Conservation (phyloP, 352 stramenopile species). For the Phytophthora rubi region DNA sequence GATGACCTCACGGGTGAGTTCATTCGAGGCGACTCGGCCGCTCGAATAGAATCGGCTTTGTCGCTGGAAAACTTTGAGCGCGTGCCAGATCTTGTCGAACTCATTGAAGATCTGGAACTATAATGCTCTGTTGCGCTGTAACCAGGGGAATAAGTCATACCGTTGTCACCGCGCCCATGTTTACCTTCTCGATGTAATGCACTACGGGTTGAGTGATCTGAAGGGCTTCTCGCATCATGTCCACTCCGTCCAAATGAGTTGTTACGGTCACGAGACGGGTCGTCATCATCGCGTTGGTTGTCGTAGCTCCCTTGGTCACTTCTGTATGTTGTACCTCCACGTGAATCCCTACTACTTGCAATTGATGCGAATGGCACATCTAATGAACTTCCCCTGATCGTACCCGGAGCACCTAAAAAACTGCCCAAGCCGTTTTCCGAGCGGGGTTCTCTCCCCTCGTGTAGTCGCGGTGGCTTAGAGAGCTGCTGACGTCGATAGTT, state of each 20-base stretch:
- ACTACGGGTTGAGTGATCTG: neutral
- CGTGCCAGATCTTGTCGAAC: neutral
- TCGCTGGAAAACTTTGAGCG: neutral
- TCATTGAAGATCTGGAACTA: neutral
- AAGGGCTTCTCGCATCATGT: neutral
- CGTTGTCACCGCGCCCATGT: neutral
- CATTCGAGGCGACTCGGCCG: conserved; percentile 11
- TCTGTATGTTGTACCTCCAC: neutral
- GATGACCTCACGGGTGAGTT: neutral
- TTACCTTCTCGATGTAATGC: neutral
- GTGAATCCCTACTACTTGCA: neutral
- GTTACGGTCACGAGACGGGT: neutral
- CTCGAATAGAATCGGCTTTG: conserved; percentile 27
- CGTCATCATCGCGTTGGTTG: conserved; percentile 22
- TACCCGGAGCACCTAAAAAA: conserved; percentile 12
- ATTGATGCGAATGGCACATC: conserved; percentile 11
- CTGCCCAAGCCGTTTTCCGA: conserved; percentile 5
- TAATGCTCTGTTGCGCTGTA: neutral
- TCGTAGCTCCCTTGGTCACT: conserved; percentile 16
- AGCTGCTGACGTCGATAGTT: too few species aligned
- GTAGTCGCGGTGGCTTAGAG: neutral
- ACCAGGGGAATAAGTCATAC: neutral
- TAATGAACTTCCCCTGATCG: neutral
- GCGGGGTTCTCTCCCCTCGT: neutral
- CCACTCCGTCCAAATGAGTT: neutral